Conservation (phyloP, 371 early-diverging fungal species). For the Actinomucor elegans region DNA sequence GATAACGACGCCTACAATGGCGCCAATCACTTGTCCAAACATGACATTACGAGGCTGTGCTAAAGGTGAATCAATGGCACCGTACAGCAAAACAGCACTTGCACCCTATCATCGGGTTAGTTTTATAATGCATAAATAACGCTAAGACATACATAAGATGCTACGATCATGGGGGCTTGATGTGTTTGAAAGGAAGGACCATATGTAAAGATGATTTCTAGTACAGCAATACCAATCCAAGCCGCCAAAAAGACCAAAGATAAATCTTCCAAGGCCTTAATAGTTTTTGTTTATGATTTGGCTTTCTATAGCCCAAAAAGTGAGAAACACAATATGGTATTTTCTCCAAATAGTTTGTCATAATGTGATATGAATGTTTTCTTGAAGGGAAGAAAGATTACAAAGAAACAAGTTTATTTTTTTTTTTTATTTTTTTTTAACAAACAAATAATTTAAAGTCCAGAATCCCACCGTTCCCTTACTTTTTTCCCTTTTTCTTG, state of each 20-base stretch:
- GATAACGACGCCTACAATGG: conserved; percentile 64
- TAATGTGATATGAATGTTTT: too few species aligned
- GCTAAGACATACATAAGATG: conserved; percentile 46
- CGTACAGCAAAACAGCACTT: conserved; percentile 68
- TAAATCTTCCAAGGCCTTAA: conserved; percentile 36
- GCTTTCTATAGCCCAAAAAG: conserved; percentile 23
- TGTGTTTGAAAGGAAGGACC: conserved; percentile 21
- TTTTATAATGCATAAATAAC: background rate
- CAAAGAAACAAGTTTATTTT: background rate
- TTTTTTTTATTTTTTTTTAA: background rate
- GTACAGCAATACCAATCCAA: conserved; percentile 40
- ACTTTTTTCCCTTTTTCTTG: background rate
- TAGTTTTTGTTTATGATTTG: background rate
- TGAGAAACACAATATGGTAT: conserved; percentile 20
- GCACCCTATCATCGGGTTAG: conserved; percentile 48
- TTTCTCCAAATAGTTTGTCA: background rate
- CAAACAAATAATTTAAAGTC: background rate
- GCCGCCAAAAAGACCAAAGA: conserved; percentile 49
- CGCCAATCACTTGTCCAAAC: conserved; percentile 63
- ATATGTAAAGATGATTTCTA: conserved; percentile 36
- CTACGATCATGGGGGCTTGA: conserved; percentile 42
- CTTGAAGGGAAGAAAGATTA: background rate
- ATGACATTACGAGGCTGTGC: conserved; percentile 73
- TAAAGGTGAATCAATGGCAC: conserved; percentile 70
- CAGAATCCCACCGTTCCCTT: background rate